phyloP scores from a whole-genome alignment of 2,329 filamentous ascomycete genomes.

The Colletotrichum chlorophyti region DNA sequence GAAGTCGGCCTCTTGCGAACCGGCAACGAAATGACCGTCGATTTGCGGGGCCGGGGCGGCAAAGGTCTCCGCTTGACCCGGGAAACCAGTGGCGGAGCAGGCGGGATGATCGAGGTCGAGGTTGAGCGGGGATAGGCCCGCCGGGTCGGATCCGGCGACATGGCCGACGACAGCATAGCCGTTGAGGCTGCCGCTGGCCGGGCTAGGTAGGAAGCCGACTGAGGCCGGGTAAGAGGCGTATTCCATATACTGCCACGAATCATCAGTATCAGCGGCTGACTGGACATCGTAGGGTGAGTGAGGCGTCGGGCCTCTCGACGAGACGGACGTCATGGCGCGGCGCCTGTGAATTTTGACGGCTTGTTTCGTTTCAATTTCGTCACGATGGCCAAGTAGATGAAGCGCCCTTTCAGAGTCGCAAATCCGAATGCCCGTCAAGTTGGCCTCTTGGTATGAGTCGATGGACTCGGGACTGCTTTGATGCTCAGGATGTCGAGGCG shows the following conservation, averaged over 20 bases:
- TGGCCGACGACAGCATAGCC: slow-evolving; percentile 57
- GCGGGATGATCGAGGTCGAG: slow-evolving; percentile 46
- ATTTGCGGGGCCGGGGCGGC: slow-evolving; percentile 34
- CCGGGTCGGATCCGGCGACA: slow-evolving; percentile 37
- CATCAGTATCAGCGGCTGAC: slow-evolving; percentile 46
- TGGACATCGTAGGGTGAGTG: slow-evolving; percentile 49
- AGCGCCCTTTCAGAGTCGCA: too few species aligned
- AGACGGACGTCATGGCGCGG: slow-evolving; percentile 45
- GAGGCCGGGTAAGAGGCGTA: slow-evolving; percentile 44
- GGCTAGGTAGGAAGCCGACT: slow-evolving; percentile 55
- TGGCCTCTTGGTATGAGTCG: background rate
- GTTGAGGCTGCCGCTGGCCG: slow-evolving; percentile 56
- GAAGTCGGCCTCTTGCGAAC: slow-evolving; percentile 38
- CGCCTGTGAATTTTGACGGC: background rate
- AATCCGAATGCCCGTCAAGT: background rate
- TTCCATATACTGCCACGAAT: slow-evolving; percentile 53
- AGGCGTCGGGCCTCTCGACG: slow-evolving; percentile 46
- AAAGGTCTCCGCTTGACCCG: slow-evolving; percentile 41
- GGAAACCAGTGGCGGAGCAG: slow-evolving; percentile 42
- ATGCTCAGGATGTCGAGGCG: background rate
- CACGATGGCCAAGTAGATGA: background rate
- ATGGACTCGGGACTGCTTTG: background rate
- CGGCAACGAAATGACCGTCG: slow-evolving; percentile 39
- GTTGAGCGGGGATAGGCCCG: slow-evolving; percentile 49
- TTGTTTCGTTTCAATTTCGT: background rate